Evolutionary conservation across 805 yeast species (phyloP).

Genomic region (Pichia ethanolica): DNA sequence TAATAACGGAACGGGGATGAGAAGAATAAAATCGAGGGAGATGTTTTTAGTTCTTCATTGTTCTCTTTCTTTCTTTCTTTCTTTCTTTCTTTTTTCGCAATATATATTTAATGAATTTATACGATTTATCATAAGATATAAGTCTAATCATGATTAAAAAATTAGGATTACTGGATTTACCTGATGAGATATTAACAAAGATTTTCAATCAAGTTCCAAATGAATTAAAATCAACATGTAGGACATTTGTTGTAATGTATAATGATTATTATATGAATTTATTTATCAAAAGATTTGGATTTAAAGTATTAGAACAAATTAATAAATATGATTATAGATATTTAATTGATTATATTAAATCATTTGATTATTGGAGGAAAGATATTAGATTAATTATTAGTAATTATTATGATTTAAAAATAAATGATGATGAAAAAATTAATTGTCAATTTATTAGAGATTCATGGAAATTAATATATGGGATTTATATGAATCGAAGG

Average conservation of each 20-base stretch:
- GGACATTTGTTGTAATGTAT: conserved; percentile 37
- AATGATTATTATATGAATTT: conserved; percentile 40
- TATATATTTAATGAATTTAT: no score
- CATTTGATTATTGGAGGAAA: conserved; percentile 31
- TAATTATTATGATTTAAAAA: conserved; percentile 15
- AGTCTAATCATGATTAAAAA: background rate
- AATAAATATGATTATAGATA: conserved; percentile 19
- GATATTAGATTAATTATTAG: conserved; percentile 21
- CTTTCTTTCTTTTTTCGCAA: no score
- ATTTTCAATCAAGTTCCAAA: conserved; percentile 24
- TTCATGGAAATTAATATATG: conserved; percentile 49
- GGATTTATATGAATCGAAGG: conserved; percentile 43
- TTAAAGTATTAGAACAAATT: conserved; percentile 17
- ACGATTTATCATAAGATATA: background rate
- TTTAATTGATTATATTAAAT: conserved; percentile 24
- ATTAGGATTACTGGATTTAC: conserved; percentile 19
- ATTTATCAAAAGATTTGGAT: conserved; percentile 27
- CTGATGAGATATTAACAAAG: conserved; percentile 22
- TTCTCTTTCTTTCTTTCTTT: no score
- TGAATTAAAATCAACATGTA: conserved; percentile 25
- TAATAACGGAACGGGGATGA: no score
- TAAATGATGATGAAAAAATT: conserved; percentile 12
- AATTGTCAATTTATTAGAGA: conserved; percentile 35
- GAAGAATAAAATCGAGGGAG: no score
- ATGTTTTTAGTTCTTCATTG: no score